Base-by-base conservation (phyloP, 176 grass and related monocot genomes). In the Zea luxurians region DNA sequence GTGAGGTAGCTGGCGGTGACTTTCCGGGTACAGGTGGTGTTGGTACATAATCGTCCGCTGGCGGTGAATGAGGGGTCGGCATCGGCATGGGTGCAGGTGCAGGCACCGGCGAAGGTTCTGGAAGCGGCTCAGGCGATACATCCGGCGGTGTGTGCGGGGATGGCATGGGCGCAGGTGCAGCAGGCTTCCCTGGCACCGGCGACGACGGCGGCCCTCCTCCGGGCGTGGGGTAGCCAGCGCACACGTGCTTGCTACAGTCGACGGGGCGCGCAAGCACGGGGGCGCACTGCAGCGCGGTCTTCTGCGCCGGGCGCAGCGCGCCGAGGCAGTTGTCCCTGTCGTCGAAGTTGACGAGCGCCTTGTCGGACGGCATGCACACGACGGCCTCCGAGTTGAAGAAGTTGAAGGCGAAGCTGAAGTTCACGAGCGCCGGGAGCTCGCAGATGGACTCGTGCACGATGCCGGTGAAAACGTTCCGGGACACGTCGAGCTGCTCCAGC, bases 331-430 rank as follows among this genome's bases (percentile, higher is more conserved):
- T 90, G 60, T 48, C 64, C 13, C 2, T 50, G 46, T 90, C 89
- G 44, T 87, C 77, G 8, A 92, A 68, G 50, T 45, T 70, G 0
- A 78, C 80, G 0, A 12, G 1, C 0, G 60, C 53, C n/a, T 62
- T 73, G 8, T 85, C 77, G 0, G 89, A 85, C 1, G 85, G 71
- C 76, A 76, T 70, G 45, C 86, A 92, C 2, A 60, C n/a, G 0
- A 37, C 34, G 0, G 90, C 61, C 76, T 89, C 90, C 0, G 80
- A 83, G n/a, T 86, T 71, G 80, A 92, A 92, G 83, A 82, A 92
- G 76, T 92, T 92, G 70, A n/a, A 47, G 10, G 90, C 80, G 83
- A 89, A 92, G 70, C 70, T 89, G 76, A 92, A 92, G 80, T 89
- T 88, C 13, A 82, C 76, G 18, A 92, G 85, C 34, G 1, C 8